phyloP scores from a whole-genome alignment of 1,139 yeast species.

The Kurtzmaniella quercitrusa region DNA sequence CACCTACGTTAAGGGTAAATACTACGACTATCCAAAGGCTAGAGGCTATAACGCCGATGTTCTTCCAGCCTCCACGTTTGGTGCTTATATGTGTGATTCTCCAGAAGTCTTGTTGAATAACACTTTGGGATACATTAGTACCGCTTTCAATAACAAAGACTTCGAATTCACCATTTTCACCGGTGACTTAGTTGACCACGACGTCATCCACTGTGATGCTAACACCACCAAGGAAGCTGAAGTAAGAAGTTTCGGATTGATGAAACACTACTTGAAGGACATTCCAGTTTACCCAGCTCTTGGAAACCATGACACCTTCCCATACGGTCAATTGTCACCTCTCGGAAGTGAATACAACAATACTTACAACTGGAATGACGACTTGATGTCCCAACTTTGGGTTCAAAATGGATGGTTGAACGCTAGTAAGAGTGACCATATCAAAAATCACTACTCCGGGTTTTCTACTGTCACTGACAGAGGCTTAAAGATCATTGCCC shows the following conservation, averaged over 20 bases:
- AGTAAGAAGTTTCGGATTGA: constrained; percentile 43
- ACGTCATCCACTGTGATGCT: constrained; percentile 40
- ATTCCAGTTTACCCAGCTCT: constrained; percentile 61
- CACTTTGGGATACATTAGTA: constrained; percentile 44
- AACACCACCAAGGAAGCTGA: constrained; percentile 53
- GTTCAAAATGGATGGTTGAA: constrained; percentile 35
- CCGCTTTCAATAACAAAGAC: constrained; percentile 26
- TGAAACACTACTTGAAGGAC: constrained; percentile 51
- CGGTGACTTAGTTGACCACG: constrained; percentile 68
- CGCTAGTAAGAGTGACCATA: constrained; percentile 15
- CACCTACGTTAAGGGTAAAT: constrained; percentile 36
- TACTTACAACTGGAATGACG: constrained; percentile 56
- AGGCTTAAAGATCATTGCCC: constrained; percentile 59
- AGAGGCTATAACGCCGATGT: constrained; percentile 39
- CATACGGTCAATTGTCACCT: constrained; percentile 67
- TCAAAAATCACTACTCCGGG: constrained; percentile 53
- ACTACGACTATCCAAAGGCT: constrained; percentile 31
- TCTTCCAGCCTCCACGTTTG: constrained; percentile 57
- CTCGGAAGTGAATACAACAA: constrained; percentile 28
- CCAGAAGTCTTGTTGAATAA: constrained; percentile 58
- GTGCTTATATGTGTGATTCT: constrained; percentile 59
- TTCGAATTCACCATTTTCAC: constrained; percentile 65
- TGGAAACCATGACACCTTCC: constrained; percentile 74
- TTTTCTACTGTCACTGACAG: constrained; percentile 52
- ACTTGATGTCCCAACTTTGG: constrained; percentile 60